These are phyloP conservation scores for Dicorynia guianensis DNA, from an alignment of 306 rosid species.

Conservation along the genomic window DNA sequence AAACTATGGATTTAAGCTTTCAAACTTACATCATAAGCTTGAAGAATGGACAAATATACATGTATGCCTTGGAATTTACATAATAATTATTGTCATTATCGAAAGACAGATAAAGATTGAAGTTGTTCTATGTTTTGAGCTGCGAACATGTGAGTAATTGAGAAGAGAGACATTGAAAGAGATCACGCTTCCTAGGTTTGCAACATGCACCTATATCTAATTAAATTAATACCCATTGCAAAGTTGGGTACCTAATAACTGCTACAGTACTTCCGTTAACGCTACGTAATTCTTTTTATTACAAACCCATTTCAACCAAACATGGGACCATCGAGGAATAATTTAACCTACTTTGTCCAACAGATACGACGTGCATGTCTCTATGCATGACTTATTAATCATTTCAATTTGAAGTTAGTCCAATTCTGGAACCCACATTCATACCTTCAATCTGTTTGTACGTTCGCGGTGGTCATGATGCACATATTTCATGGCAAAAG, in stretches of 20 bases:
- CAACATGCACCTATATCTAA: constrained; percentile 1
- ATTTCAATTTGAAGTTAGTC: too few relatives aligned
- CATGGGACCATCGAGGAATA: constrained; percentile 18
- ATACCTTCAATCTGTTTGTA: too few relatives aligned
- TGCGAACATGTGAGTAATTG: background rate
- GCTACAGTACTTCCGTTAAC: constrained; percentile 7
- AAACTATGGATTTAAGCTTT: background rate
- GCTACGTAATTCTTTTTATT: constrained; percentile 14
- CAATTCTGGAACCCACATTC: too few relatives aligned
- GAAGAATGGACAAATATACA: background rate
- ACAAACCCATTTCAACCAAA: constrained; percentile 22
- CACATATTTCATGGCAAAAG: too few relatives aligned
- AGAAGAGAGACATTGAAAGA: constrained; percentile 2
- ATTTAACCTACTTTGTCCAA: constrained; percentile 29
- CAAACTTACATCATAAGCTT: background rate
- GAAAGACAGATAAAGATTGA: background rate
- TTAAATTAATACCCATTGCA: background rate
- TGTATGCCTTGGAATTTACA: background rate
- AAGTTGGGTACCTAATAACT: constrained; percentile 11
- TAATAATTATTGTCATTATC: background rate
- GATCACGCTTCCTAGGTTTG: background rate
- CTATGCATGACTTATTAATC: too few relatives aligned
- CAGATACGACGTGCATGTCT: constrained; percentile 21
- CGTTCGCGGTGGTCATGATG: too few relatives aligned
- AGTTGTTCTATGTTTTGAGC: background rate